These are phyloP conservation scores for Pochonia chlamydosporia DNA, from an alignment of 2,329 filamentous ascomycete genomes.

Conservation along the genomic window DNA sequence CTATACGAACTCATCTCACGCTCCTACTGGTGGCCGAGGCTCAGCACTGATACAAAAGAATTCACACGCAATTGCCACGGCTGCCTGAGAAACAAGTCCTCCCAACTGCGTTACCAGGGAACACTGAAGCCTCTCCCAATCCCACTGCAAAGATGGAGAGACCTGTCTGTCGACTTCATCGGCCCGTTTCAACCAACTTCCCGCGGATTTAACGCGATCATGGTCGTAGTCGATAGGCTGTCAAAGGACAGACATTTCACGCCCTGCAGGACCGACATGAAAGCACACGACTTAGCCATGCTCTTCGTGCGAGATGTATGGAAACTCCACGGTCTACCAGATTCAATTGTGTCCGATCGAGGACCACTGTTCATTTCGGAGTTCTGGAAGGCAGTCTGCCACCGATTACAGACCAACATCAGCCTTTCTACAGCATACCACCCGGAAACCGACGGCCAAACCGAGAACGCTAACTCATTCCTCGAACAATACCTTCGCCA, in stretches of 20 bases:
- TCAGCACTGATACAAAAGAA: neutral
- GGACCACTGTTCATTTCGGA: neutral
- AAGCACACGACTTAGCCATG: neutral
- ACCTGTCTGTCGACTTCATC: neutral
- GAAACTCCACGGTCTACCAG: neutral
- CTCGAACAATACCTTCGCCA: neutral
- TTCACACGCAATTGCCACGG: neutral
- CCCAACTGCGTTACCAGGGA: neutral
- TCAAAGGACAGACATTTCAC: neutral
- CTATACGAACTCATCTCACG: neutral
- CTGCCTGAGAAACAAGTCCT: neutral
- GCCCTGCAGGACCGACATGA: neutral
- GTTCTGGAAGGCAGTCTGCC: neutral
- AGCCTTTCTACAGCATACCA: neutral
- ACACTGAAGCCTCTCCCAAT: neutral
- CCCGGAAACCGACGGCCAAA: neutral
- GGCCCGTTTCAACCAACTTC: no score
- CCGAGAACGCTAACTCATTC: neutral
- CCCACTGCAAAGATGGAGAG: neutral
- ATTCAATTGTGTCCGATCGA: neutral
- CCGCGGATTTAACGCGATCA: neutral
- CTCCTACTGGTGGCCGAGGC: neutral
- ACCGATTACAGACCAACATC: neutral
- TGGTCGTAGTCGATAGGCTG: neutral
- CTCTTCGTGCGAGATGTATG: neutral